These are phyloP conservation scores for Rhodotorula sp. DNA, from an alignment of 1,284 basidiomycete species.

Conservation along the genomic window DNA sequence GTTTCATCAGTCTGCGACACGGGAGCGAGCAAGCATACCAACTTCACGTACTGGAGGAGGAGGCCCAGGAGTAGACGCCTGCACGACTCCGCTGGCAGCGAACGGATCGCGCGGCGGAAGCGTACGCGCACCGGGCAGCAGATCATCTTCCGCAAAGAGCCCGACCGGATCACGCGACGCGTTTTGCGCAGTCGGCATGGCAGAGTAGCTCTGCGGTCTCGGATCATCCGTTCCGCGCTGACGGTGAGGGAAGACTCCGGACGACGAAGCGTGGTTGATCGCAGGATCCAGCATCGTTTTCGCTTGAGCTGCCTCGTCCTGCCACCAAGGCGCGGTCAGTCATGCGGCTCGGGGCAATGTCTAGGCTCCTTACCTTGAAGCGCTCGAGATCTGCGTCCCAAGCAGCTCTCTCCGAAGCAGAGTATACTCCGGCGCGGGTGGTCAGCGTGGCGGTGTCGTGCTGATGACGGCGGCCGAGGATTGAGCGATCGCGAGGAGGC, in stretches of 20 bases:
- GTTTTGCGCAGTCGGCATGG: too few species aligned
- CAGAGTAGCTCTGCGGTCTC: slow-evolving; percentile 5
- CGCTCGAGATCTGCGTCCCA: slow-evolving; percentile 9
- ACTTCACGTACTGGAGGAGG: not conserved
- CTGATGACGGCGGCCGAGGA: not conserved
- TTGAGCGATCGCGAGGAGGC: too few species aligned
- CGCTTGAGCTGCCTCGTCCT: not conserved
- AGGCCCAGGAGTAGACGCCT: not conserved
- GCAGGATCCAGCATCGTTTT: too few species aligned
- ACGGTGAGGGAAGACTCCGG: too few species aligned
- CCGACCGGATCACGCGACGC: too few species aligned
- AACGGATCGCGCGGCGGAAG: slow-evolving; percentile 5
- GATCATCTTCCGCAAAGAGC: not conserved
- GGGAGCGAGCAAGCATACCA: not conserved
- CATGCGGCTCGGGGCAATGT: not conserved
- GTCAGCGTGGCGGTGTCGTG: slow-evolving; percentile 10
- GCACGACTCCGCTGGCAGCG: slow-evolving; percentile 9
- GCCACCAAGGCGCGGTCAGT: not conserved
- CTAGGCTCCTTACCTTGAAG: slow-evolving; percentile 10
- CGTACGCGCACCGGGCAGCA: not conserved
- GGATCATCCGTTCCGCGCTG: not conserved
- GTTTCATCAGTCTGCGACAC: not conserved
- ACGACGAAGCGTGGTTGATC: too few species aligned
- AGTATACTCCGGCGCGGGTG: slow-evolving; percentile 14
- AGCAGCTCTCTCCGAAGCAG: not conserved